These are phyloP conservation scores for Ganoderma resinaceum DNA, from an alignment of 1,284 basidiomycete species.

Conservation along the genomic window DNA sequence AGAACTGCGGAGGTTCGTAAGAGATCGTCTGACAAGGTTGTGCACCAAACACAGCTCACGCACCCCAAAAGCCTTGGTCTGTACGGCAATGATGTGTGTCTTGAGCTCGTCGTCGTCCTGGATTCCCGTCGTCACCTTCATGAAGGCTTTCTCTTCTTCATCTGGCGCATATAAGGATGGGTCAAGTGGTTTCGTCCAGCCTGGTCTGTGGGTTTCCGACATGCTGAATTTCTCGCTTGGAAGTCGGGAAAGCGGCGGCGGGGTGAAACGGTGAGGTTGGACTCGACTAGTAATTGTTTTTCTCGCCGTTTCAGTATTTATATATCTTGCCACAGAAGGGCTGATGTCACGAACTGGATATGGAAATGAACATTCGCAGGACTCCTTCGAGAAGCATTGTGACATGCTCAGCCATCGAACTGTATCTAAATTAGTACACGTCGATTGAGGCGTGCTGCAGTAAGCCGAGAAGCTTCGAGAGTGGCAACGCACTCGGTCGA, in stretches of 20 bases:
- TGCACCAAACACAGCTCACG: not conserved
- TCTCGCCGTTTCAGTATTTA: not conserved
- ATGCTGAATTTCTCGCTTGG: not conserved
- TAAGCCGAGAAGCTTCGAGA: too few relatives aligned
- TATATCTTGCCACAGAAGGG: not conserved
- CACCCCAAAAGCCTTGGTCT: slow-evolving; percentile 28
- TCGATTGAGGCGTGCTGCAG: not conserved
- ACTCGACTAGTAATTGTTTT: not conserved
- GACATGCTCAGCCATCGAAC: not conserved
- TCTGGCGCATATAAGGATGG: slow-evolving; percentile 13
- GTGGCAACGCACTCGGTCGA: too few relatives aligned
- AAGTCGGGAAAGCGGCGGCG: not conserved
- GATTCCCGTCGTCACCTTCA: slow-evolving; percentile 30
- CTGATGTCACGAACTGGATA: too few relatives aligned
- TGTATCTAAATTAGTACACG: not conserved
- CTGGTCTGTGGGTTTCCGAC: slow-evolving; percentile 13
- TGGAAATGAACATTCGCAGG: not conserved
- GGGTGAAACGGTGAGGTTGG: too few relatives aligned
- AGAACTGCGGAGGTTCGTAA: slow-evolving; percentile 15
- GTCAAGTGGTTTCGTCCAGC: slow-evolving; percentile 19
- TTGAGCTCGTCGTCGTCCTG: slow-evolving; percentile 26
- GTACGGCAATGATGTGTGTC: slow-evolving; percentile 23
- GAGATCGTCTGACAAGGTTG: not conserved
- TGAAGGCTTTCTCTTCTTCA: slow-evolving; percentile 26
- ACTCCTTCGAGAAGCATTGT: not conserved